Evolutionary conservation across 208 protist genomes (phyloP), one percentile per base, ranked within the genome.

Genomic region (Acanthamoeba quina): DNA sequence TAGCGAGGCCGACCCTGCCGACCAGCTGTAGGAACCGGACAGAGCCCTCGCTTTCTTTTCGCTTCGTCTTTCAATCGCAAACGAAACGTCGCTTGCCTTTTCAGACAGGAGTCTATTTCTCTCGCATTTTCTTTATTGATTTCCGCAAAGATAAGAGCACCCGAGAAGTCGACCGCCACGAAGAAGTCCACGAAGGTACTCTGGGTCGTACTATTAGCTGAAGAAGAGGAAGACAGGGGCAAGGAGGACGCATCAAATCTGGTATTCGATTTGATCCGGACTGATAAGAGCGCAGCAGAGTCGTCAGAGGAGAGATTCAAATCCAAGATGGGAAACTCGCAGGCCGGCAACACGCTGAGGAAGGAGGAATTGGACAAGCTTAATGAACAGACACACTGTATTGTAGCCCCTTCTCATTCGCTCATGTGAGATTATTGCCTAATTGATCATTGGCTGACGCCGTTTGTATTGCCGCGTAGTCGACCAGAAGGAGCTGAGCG

Each of bases 401-500:
- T 34, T 17, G 52, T 26, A 26, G 5, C 0, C 56, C 56, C 21
- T 26, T 62, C 47, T 17, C 47, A 31, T 26, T 62, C 2, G 47
- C 41, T 85, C 37, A n/a, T 13, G 11, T 60, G 19, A 19, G 41
- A 47, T 86, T n/a, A 10, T 60, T 60, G 9, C 62, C 5, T 1
- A 41, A 41, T 41, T 21, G 21, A 64, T 64, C n/a, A n/a, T n/a
- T n/a, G n/a, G 58, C 6, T 64, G 58, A 64, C 58, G 52, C 52
- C 66, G 66, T 37, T 19, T 72, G 9, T 72, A 11, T n/a, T 5
- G 9, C 15, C 13, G 15, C 9, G 15, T 56, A 93, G 90, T 93
- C 41, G 91, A 94, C 34, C 91, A 94, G 26, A 94, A 86, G 66
- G 94, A 96, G 70, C 82, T 97, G 58, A 97, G 88, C 64, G 86